Evolutionary conservation across 306 rosid species (phyloP), one percentile per base, ranked within the genome.

Genomic region (Amphicarpaea edgeworthii): DNA sequence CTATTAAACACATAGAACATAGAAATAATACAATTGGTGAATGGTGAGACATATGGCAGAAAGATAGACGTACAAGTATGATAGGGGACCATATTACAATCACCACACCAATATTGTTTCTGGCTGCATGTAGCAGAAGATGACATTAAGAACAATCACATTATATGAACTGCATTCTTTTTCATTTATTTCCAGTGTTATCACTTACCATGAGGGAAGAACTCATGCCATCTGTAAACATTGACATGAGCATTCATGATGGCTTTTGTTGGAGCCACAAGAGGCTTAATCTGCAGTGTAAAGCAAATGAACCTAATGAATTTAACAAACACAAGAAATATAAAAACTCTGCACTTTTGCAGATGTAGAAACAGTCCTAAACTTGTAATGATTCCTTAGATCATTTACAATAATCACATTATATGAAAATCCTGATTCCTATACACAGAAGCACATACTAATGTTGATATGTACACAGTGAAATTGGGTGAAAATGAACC

Each of bases 201-300:
- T 97, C 98, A 67, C 45, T 83, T 92, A 95, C 98, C 98, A 67
- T 50, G 86, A 60, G 97, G 99, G 80, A 95, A 95, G 88, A 95
- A 95, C 71, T 95, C 99, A 24, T 95, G 99, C 97, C 99, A 95
- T 67, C 67, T 70, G 72, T 87, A 95, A 53, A 19, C 70, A n/a
- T n/a, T 26, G 12, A 95, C 71, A 37, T 2, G 89, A 70, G 76
- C 83, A 12, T 16, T 16, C 99, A 95, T 95, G 77, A 95, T 89
- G 71, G 78, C 80, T 86, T 80, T 89, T 73, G 99, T 95, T 80
- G 99, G 99, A 64, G 32, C 86, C 21, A 92, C 96, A 63, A 95
- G 97, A 76, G 97, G 97, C 91, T 61, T 95, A 81, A 95, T 92
- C 98, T 95, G 95, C 85, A 81, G 62, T 9, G 53, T 69, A 43